Percentiles rank a stretch among this genome's conserved stretches.
Evolutionary conservation across 768 basidiomycete species (phyloP).

Genomic region (Termitomyces sp.): DNA sequence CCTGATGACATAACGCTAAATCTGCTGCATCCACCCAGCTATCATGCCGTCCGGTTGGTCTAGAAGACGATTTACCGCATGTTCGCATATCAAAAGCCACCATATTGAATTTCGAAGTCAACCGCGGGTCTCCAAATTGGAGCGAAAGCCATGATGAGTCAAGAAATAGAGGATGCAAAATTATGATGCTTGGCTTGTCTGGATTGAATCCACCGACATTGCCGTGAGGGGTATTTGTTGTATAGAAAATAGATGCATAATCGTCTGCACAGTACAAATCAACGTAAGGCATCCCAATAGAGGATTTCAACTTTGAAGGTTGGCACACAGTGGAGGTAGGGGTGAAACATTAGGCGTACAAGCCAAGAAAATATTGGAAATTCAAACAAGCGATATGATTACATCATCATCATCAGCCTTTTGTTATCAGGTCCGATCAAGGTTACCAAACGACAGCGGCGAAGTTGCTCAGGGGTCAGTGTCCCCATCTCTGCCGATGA

Average conservation of each 20-base stretch:
- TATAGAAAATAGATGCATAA: conserved; percentile 69
- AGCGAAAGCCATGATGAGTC: conserved; percentile 64
- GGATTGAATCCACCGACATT: conserved; percentile 67
- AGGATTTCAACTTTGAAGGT: background rate
- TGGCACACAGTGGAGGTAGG: background rate
- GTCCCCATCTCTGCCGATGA: background rate
- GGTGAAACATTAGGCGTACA: conserved; percentile 5
- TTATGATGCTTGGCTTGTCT: conserved; percentile 57
- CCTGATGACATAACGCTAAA: conserved; percentile 60
- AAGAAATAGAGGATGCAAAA: conserved; percentile 65
- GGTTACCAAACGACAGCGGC: background rate
- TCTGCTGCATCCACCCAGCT: conserved; percentile 79
- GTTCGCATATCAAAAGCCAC: conserved; percentile 73
- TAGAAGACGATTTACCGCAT: conserved; percentile 50
- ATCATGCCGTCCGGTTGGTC: conserved; percentile 55
- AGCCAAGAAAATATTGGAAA: conserved; percentile 1
- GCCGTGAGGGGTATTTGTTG: conserved; percentile 51
- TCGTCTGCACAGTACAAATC: conserved; percentile 59
- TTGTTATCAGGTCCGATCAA: conserved; percentile 1
- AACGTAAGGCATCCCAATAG: conserved; percentile 55
- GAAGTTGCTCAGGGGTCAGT: background rate
- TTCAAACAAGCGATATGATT: conserved; percentile 5
- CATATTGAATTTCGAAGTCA: conserved; percentile 56
- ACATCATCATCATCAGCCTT: background rate
- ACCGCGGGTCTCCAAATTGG: conserved; percentile 63